Evolutionary conservation across 345 rosid species (phyloP).

Genomic region (Citrus inodora): DNA sequence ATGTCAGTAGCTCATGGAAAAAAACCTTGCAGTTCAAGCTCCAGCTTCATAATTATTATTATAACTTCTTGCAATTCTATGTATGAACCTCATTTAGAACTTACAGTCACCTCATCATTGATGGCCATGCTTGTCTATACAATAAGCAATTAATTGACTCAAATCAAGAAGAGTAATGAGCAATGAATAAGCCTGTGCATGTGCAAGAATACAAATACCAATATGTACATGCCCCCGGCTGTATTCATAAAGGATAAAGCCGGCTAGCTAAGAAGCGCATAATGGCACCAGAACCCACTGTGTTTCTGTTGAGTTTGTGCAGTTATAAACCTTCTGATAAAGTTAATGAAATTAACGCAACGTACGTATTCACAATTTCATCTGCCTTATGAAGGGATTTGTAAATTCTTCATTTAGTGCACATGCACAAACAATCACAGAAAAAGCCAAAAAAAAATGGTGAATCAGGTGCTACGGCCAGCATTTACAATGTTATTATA

Average conservation of each 20-base stretch:
- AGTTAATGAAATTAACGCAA: no score
- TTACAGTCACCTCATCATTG: constrained; percentile 6
- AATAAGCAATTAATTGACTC: neutral
- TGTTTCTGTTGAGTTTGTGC: neutral
- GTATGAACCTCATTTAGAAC: neutral
- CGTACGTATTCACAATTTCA: no score
- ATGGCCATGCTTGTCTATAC: neutral
- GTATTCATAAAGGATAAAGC: neutral
- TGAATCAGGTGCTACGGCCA: no score
- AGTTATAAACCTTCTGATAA: no score
- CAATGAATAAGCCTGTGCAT: neutral
- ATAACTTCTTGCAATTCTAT: neutral
- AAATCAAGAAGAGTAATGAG: neutral
- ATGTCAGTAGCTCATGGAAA: neutral
- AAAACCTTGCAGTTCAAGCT: neutral
- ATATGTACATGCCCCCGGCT: neutral
- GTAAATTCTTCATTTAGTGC: no score
- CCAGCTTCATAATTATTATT: neutral
- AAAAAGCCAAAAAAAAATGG: no score
- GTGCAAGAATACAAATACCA: neutral
- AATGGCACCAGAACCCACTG: neutral
- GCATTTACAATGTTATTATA: no score
- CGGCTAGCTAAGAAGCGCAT: no score
- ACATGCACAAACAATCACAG: no score
- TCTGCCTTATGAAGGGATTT: no score